Evolutionary conservation across 2,329 filamentous ascomycete species (phyloP).

Genomic region (Corynespora cassiicola): DNA sequence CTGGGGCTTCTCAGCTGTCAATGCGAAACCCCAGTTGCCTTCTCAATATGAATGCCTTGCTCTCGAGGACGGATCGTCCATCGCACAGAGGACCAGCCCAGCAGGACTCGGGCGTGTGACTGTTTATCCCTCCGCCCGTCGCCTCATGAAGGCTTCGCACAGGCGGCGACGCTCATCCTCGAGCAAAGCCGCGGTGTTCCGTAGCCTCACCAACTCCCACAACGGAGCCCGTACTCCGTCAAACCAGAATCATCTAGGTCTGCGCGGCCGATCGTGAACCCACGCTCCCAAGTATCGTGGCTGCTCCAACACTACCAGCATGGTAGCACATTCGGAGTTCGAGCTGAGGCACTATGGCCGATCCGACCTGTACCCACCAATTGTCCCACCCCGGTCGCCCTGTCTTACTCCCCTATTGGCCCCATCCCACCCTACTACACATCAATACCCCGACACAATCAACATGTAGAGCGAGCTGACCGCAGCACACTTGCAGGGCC

Average conservation of each 20-base stretch:
- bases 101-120: too few species aligned
- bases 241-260: not conserved
- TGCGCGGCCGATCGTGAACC: conserved; percentile 3
- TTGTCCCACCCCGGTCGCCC: conserved; percentile 19
- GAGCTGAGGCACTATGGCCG: conserved; percentile 25
- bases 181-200: not conserved
- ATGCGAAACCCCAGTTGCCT: too few species aligned
- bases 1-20: too few species aligned
- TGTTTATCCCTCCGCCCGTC: too few species aligned
- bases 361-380: conserved; percentile 23
- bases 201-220: too few species aligned
- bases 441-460: conserved; percentile 22
- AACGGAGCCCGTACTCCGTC: conserved; percentile 6
- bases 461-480: conserved; percentile 32
- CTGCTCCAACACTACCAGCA: conserved; percentile 1
- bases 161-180: not conserved
- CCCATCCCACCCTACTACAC: conserved; percentile 11
- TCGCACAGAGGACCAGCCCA: too few species aligned
- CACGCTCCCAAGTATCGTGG: not conserved
- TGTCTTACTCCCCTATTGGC: conserved; percentile 28
- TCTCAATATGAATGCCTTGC: too few species aligned
- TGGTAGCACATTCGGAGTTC: conserved; percentile 37
- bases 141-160: not conserved
- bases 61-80: too few species aligned
- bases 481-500: conserved; percentile 18